A percentile compares a stretch with the other conserved stretches of the same genome.
These are phyloP conservation scores for Magnolia officinalis DNA, from an alignment of 164 flowering plant species.

Conservation along the genomic window DNA sequence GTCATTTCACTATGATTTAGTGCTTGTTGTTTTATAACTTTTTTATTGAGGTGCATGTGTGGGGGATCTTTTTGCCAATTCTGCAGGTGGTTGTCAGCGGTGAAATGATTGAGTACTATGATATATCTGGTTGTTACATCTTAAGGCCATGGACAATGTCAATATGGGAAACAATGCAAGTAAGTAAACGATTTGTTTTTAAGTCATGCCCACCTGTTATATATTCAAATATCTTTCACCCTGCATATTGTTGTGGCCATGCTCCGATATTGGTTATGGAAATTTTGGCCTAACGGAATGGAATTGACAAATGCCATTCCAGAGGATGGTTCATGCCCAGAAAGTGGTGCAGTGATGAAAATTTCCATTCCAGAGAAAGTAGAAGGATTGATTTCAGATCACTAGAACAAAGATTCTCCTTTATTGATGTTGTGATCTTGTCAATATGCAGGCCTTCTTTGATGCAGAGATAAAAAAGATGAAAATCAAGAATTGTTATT, in stretches of 20 bases:
- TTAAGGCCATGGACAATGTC: constrained; percentile 87
- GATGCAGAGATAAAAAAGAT: constrained; percentile 92
- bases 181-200: constrained; percentile 26
- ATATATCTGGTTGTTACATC: constrained; percentile 96
- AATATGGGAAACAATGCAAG: constrained; percentile 89
- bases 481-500: constrained; percentile 87
- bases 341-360: too few relatives aligned
- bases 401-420: not conserved
- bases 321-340: not conserved
- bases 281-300: not conserved
- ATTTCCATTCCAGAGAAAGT: not conserved
- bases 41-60: not conserved
- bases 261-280: not conserved
- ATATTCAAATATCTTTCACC: not conserved
- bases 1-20: not conserved
- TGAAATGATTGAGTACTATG: constrained; percentile 94
- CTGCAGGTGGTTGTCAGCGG: constrained; percentile 71
- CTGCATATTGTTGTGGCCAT: not conserved
- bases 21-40: not conserved
- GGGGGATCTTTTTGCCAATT: constrained; percentile 4
- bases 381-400: not conserved
- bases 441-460: constrained; percentile 68
- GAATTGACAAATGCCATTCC: not conserved
- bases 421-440: constrained; percentile 6
- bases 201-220: not conserved